phyloP scores from a whole-genome alignment of 441 rosid genomes.

The Capsella rubella region DNA sequence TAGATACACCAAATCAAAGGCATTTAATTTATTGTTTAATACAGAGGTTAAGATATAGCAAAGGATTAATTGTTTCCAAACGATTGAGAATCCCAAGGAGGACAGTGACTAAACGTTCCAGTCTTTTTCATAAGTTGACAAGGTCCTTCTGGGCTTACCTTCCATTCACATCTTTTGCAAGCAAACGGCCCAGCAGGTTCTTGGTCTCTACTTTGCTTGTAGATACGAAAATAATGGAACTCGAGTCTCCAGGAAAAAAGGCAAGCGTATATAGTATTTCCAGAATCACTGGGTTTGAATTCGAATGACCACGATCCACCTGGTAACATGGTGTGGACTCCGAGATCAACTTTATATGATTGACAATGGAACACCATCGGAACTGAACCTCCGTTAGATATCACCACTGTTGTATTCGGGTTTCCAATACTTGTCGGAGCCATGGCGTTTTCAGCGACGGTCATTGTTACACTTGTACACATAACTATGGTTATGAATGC shows the following conservation, averaged over 20 bases:
- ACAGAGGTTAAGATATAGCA: not conserved
- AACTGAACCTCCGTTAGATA: not conserved
- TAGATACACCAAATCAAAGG: too few species aligned
- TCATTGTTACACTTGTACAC: not conserved
- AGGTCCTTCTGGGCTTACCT: not conserved
- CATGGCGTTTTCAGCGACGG: not conserved
- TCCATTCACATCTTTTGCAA: constrained; percentile 34
- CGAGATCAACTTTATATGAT: constrained; percentile 17
- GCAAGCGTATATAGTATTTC: constrained; percentile 21
- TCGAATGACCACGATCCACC: constrained; percentile 11
- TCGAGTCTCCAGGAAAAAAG: constrained; percentile 2
- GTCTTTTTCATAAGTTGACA: constrained; percentile 18
- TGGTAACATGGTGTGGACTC: not conserved
- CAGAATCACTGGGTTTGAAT: constrained; percentile 21
- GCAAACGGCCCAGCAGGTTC: not conserved
- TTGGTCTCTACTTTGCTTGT: constrained; percentile 18
- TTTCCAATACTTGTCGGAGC: not conserved
- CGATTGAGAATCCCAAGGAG: constrained; percentile 19
- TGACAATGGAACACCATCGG: not conserved
- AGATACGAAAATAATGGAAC: constrained; percentile 3
- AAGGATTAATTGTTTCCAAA: not conserved
- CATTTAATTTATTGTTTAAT: not conserved
- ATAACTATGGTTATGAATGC: not conserved
- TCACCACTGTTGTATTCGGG: constrained; percentile 36
- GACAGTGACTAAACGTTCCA: constrained; percentile 13